Percentiles rank a stretch among this genome's conserved stretches.
phyloP scores from a whole-genome alignment of 768 basidiomycete genomes.

The Psilocybe tampanensis region DNA sequence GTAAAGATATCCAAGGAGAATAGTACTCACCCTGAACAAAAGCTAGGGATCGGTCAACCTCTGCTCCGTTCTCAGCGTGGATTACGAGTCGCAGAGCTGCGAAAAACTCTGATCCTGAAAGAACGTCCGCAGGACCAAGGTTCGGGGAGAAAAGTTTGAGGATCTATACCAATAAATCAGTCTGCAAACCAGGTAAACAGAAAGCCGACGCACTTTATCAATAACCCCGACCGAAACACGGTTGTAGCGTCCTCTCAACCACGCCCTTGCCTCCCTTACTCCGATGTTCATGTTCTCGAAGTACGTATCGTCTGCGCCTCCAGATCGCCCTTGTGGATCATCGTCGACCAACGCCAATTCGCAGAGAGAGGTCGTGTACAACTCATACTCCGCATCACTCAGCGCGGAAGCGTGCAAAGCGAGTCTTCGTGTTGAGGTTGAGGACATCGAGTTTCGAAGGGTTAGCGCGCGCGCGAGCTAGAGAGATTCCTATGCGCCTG shows the following conservation, averaged over 20 bases:
- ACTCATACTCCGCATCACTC: slow-evolving; percentile 68
- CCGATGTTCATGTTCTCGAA: slow-evolving; percentile 59
- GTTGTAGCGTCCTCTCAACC: slow-evolving; percentile 73
- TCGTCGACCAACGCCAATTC: slow-evolving; percentile 48
- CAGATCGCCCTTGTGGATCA: slow-evolving; percentile 21
- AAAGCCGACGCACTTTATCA: slow-evolving; percentile 52
- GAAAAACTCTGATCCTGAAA: slow-evolving; percentile 77
- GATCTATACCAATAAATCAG: slow-evolving; percentile 47
- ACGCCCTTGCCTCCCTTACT: slow-evolving; percentile 70
- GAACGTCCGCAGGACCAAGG: slow-evolving; percentile 50
- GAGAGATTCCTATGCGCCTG: too few species aligned
- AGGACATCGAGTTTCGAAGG: too few species aligned
- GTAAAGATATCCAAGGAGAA: not conserved
- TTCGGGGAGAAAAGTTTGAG: slow-evolving; percentile 64
- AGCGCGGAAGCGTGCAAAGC: slow-evolving; percentile 76
- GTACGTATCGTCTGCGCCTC: slow-evolving; percentile 41
- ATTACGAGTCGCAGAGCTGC: slow-evolving; percentile 68
- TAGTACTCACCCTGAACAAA: slow-evolving; percentile 72
- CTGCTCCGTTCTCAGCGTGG: slow-evolving; percentile 62
- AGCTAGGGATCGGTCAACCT: slow-evolving; percentile 65
- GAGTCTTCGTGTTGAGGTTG: slow-evolving; percentile 55
- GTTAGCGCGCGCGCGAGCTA: too few species aligned
- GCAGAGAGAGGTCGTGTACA: slow-evolving; percentile 63
- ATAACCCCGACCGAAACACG: slow-evolving; percentile 52
- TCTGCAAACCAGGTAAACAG: not conserved